phyloP scores from a whole-genome alignment of 2,329 filamentous ascomycete genomes.

The Neoascochyta sp. region DNA sequence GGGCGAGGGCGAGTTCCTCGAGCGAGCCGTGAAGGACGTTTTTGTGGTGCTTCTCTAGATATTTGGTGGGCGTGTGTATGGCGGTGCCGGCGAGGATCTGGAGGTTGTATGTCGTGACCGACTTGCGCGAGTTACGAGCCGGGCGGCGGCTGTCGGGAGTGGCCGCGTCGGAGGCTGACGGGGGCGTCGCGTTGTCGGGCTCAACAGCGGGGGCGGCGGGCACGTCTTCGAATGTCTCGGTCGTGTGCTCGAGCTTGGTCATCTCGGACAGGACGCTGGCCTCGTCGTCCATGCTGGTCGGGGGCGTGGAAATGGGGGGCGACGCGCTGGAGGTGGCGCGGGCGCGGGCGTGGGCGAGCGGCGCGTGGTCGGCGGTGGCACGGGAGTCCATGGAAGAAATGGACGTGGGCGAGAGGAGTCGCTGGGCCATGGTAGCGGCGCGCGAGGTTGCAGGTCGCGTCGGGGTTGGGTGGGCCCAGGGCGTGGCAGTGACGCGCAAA shows the following conservation, averaged over 20 bases:
- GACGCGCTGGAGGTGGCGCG: constrained; percentile 52
- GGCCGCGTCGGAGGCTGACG: constrained; percentile 13
- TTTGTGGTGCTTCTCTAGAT: constrained; percentile 38
- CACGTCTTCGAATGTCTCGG: constrained; percentile 20
- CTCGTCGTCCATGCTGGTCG: constrained; percentile 62
- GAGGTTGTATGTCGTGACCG: constrained; percentile 63
- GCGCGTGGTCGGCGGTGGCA: constrained; percentile 37
- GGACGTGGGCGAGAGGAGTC: constrained; percentile 36
- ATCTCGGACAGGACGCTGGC: constrained; percentile 51
- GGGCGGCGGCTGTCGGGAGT: constrained; percentile 27
- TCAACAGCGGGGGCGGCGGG: constrained; percentile 4
- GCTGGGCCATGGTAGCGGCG: constrained; percentile 30
- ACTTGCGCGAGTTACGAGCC: constrained; percentile 53
- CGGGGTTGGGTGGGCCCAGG: constrained; percentile 19
- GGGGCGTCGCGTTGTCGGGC: constrained; percentile 12
- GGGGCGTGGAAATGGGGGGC: constrained; percentile 58
- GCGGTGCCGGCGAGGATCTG: constrained; percentile 60
- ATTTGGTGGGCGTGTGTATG: constrained; percentile 53
- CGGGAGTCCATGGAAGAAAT: constrained; percentile 43
- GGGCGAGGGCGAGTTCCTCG: constrained; percentile 12
- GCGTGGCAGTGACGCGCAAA: constrained; percentile 34
- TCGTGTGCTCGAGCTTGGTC: constrained; percentile 27
- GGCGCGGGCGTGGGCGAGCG: constrained; percentile 25
- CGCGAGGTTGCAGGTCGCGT: constrained; percentile 14
- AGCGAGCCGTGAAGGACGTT: constrained; percentile 34